Evolutionary conservation across 2,329 filamentous ascomycete genomes (phyloP), one percentile per base, ranked within the genome.

Genomic region (Diaporthe sp.): DNA sequence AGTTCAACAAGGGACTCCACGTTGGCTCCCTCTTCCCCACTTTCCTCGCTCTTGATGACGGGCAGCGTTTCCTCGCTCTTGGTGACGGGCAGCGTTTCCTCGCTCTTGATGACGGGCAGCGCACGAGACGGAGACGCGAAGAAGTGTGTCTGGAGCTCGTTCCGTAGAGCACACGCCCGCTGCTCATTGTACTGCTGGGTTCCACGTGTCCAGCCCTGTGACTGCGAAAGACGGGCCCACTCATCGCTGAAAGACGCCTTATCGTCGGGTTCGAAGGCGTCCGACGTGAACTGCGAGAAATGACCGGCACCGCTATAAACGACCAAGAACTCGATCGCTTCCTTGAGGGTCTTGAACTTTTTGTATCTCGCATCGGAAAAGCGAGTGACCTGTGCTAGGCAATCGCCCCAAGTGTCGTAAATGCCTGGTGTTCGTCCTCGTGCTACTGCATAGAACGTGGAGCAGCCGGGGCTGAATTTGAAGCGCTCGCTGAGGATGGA

Each of bases 121-220:
- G 6, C 22, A 13, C 0, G 0, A n/a, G 33, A n/a, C 6, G 12
- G 6, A 12, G 45, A 12, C 3, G 55, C 45, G 45, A 71, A 71
- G 40, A 42, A 61, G 38, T 71, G 45, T 12, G 42, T 71, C 35
- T 40, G 42, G 10, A 71, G 4, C 4, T 71, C 69, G 13, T 71
- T 71, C 3, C 54, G 33, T 10, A 71, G 55, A 3, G 69, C 69
- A 10, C 22, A 10, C 6, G 40, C 69, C 5, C 57, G 69, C 69
- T 71, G 52, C 57, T 40, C 22, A 0, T 22, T 8, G n/a, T 71
- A 71, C 2, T 47, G 33, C 19, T 40, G 15, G 28, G 69, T 52
- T 10, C 69, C 69, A 3, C 10, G 69, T 40, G 7, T 30, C 69
- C 69, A 71, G 10, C 69, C 69, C 25, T 64, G 69, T n/a, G 69